Evolutionary conservation across 148 eudicot genomes (phyloP).

Genomic region (Rhododendron mucronatum): DNA sequence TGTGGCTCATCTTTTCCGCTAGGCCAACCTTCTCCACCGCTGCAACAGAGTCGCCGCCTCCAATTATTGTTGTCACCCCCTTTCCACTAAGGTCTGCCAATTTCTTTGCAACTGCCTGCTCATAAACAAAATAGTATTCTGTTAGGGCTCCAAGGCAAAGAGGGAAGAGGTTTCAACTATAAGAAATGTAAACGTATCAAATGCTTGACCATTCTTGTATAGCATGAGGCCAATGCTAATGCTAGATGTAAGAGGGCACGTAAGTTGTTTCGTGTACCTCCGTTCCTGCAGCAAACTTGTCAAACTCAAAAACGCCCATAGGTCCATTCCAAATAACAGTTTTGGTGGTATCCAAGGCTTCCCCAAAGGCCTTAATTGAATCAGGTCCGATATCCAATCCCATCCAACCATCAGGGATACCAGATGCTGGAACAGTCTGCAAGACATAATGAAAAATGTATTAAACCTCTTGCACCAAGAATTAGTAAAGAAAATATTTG

Average conservation of each 20-base stretch:
- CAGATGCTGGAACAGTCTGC: conserved; percentile 78
- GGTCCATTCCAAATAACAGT: conserved; percentile 97
- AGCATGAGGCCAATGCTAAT: not conserved
- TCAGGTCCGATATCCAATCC: conserved; percentile 97
- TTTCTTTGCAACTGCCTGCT: conserved; percentile 73
- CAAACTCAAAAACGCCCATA: conserved; percentile 95
- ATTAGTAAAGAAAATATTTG: not conserved
- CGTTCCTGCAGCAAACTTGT: conserved; percentile 85
- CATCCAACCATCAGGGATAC: conserved; percentile 96
- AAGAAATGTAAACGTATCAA: not conserved
- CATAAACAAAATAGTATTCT: not conserved
- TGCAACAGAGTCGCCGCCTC: conserved; percentile 92
- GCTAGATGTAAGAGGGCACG: not conserved
- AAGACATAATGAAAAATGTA: not conserved
- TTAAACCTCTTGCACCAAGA: not conserved
- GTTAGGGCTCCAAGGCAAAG: too few species aligned
- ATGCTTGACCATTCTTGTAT: not conserved
- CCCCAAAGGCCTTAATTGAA: conserved; percentile 64
- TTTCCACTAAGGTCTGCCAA: conserved; percentile 78
- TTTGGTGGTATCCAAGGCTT: conserved; percentile 78
- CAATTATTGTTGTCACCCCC: conserved; percentile 88
- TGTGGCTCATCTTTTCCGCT: conserved; percentile 96
- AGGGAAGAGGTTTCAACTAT: not conserved
- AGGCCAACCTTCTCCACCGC: conserved; percentile 93
- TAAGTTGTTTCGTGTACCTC: conserved; percentile 41